A percentile compares a stretch with the other conserved stretches of the same genome.
Evolutionary conservation across 331 rosid species (phyloP).

Genomic region (Malus hybrid): DNA sequence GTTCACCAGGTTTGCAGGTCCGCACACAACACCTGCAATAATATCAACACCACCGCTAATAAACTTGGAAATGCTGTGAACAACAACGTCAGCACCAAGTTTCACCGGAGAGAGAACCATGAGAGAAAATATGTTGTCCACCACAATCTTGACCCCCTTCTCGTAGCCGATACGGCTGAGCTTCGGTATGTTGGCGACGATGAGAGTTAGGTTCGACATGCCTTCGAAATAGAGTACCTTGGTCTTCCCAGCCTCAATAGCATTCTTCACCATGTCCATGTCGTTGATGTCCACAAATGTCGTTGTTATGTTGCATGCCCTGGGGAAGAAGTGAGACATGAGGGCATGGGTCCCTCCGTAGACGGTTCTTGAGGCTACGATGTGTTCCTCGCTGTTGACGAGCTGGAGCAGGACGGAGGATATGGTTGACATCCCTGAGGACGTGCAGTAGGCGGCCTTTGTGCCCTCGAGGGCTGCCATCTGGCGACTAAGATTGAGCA

Average conservation of each 20-base stretch:
- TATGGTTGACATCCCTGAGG: conserved; percentile 87
- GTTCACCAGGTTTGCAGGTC: conserved; percentile 62
- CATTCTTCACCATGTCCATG: conserved; percentile 37
- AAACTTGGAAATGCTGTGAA: conserved; percentile 84
- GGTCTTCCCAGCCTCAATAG: conserved; percentile 54
- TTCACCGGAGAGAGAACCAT: conserved; percentile 64
- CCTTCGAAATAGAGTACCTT: conserved; percentile 69
- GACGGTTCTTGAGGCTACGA: conserved; percentile 51
- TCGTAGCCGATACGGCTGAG: conserved; percentile 50
- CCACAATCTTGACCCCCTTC: conserved; percentile 77
- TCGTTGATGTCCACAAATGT: conserved; percentile 55
- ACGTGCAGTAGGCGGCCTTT: conserved; percentile 88
- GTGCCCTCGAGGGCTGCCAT: conserved; percentile 91
- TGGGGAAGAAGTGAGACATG: conserved; percentile 54
- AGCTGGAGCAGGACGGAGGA: conserved; percentile 57
- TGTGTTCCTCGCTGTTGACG: conserved; percentile 48
- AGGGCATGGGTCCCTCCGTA: conserved; percentile 93
- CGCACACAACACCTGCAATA: conserved; percentile 93
- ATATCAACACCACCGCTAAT: conserved; percentile 96
- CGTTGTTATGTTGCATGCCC: conserved; percentile 52
- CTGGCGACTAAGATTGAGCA: conserved; percentile 69
- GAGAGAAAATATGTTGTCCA: conserved; percentile 79
- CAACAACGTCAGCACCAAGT: conserved; percentile 83
- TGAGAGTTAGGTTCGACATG: conserved; percentile 58
- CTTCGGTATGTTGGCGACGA: conserved; percentile 64